These are phyloP conservation scores for Globisporangium polare DNA, from an alignment of 352 stramenopile genomes.

Conservation along the genomic window DNA sequence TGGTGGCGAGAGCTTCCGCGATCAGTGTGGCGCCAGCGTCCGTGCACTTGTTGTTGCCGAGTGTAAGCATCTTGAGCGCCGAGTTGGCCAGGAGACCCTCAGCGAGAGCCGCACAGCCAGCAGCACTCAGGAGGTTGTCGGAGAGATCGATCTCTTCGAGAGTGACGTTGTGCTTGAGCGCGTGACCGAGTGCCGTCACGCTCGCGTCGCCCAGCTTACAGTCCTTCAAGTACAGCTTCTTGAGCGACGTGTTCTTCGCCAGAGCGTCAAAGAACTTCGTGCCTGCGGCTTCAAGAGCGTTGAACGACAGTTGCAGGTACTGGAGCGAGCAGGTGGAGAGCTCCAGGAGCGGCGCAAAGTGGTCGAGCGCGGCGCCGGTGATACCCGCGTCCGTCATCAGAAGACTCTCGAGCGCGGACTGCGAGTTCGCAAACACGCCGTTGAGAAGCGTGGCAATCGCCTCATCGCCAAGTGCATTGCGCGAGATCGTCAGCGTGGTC, in stretches of 20 bases:
- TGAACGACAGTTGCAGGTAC: conserved; percentile 71
- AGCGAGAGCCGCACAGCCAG: conserved; percentile 32
- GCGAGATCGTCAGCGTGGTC: conserved; percentile 46
- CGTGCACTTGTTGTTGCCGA: conserved; percentile 58
- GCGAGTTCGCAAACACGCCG: conserved; percentile 34
- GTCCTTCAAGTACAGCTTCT: conserved; percentile 61
- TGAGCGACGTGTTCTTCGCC: conserved; percentile 53
- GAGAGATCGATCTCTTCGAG: conserved; percentile 63
- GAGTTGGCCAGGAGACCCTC: conserved; percentile 44
- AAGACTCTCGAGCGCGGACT: conserved; percentile 31
- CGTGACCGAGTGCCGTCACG: conserved; percentile 30
- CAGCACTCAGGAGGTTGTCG: conserved; percentile 52
- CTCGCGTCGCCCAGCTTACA: conserved; percentile 53
- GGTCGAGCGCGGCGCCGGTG: conserved; percentile 39
- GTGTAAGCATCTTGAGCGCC: conserved; percentile 35
- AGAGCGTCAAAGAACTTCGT: conserved; percentile 57
- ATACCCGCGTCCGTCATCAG: conserved; percentile 44
- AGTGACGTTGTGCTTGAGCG: conserved; percentile 44
- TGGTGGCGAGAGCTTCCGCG: conserved; percentile 28
- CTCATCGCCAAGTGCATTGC: conserved; percentile 52
- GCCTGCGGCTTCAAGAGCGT: conserved; percentile 33
- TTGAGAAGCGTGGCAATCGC: conserved; percentile 35
- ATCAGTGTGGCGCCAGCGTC: conserved; percentile 46
- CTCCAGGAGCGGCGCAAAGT: conserved; percentile 39
- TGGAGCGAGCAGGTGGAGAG: conserved; percentile 43